phyloP scores from a whole-genome alignment of 2,329 filamentous ascomycete genomes.

The Ceratocystis lukuohia region DNA sequence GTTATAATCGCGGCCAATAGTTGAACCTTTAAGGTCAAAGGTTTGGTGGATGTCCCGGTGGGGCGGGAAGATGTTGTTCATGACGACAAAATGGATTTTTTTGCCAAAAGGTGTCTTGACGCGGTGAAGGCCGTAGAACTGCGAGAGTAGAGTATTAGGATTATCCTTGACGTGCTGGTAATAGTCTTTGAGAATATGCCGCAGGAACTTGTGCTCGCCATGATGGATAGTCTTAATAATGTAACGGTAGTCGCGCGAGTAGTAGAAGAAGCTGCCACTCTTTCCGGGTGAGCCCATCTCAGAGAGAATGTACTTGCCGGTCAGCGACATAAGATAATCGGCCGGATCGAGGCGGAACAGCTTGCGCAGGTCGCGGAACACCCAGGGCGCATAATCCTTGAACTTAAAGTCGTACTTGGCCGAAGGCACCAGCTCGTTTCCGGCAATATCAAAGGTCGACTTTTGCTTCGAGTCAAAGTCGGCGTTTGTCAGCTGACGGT shows the following conservation, averaged over 20 bases:
- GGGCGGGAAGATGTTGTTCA: slow-evolving; percentile 98
- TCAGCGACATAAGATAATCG: slow-evolving; percentile 95
- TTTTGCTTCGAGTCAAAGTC: slow-evolving; percentile 94
- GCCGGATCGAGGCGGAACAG: slow-evolving; percentile 88
- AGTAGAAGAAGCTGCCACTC: slow-evolving; percentile 99
- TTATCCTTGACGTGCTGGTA: slow-evolving; percentile 86
- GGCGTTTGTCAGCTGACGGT: slow-evolving; percentile 74
- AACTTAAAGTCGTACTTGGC: slow-evolving; percentile 99
- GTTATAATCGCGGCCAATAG: slow-evolving; percentile 77
- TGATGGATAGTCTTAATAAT: slow-evolving; percentile 99
- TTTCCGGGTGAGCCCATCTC: slow-evolving; percentile 95
- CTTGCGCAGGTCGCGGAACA: slow-evolving; percentile 80
- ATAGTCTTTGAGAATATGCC: slow-evolving; percentile 78
- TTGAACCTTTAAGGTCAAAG: slow-evolving; percentile 94
- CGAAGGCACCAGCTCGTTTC: slow-evolving; percentile 91
- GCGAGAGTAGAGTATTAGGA: slow-evolving; percentile 89
- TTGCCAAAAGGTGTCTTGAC: slow-evolving; percentile 97
- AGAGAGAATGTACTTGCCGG: slow-evolving; percentile 95
- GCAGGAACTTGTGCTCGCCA: slow-evolving; percentile 75
- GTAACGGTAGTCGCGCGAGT: slow-evolving; percentile 98
- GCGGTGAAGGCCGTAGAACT: slow-evolving; percentile 93
- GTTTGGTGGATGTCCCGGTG: slow-evolving; percentile 95
- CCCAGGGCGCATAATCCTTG: slow-evolving; percentile 99
- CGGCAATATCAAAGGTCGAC: slow-evolving; percentile 82
- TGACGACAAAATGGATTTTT: slow-evolving; percentile 98